Evolutionary conservation across 148 eudicot genomes (phyloP), one percentile per base, ranked within the genome.

Genomic region (Camellia sinensis): DNA sequence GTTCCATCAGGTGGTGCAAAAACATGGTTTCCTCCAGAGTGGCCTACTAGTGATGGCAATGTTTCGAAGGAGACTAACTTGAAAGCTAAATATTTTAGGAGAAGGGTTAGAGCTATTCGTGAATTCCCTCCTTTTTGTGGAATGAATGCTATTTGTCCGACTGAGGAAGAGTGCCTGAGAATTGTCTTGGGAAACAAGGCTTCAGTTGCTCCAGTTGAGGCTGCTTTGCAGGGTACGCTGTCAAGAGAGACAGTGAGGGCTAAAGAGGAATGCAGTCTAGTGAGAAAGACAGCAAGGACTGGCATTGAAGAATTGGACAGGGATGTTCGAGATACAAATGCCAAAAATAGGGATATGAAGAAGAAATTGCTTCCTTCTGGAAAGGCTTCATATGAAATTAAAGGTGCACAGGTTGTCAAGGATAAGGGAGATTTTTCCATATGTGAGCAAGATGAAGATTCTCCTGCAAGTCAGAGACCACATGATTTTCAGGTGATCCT

Each of bases 81-180:
- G 17, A 83, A 78, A 76, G 53, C 52, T 56, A 88, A 85, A 46
- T 84, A 72, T 84, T 87, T 87, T 60, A 82, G 40, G 44, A 90
- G 87, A 80, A 89, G 85, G 66, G 93, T 92, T 73, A 89, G 85
- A 56, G 91, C 93, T 57, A 79, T 70, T 72, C 91, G 97, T 76
- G 89, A 88, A 74, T 92, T 88, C 64, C 99, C 99, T 83, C 89
- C 89, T 80, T 86, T 87, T 43, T 90, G 93, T 88, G 93, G 94
- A 80, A 64, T 72, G 61, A 84, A 85, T 83, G 89, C 83, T 67
- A 79, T 81, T 67, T 56, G 44, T 77, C 83, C 66, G 7, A 67
- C 65, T 62, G 84, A 74, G 68, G 82, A 83, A 45, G 80, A 85
- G 75, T 67, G 37, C 37, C 37, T 29, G 37, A 29, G 37, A 29